Percentiles rank a stretch among this genome's conserved stretches.
These are phyloP conservation scores for Rhynchospora breviuscula DNA, from an alignment of 176 grass and related monocot genomes.

Conservation along the genomic window DNA sequence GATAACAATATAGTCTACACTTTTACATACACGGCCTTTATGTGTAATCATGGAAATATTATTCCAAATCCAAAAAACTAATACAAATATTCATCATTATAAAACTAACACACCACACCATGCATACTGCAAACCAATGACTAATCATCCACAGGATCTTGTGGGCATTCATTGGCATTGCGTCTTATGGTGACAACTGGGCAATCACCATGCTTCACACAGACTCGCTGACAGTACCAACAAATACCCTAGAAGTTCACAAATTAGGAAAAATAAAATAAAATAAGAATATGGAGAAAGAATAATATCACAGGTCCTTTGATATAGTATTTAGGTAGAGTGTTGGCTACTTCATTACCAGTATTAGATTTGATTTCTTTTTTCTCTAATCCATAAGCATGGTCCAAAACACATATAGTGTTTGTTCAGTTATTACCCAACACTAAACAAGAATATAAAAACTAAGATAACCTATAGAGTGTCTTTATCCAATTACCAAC, in stretches of 20 bases:
- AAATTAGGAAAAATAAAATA: neutral
- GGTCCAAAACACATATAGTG: neutral
- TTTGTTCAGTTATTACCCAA: neutral
- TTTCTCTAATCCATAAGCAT: neutral
- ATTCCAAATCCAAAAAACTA: slow-evolving; percentile 4
- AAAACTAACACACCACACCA: neutral
- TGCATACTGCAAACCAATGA: slow-evolving; percentile 7
- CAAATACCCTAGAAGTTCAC: slow-evolving; percentile 58
- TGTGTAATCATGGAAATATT: neutral
- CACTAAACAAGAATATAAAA: neutral
- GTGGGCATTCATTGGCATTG: slow-evolving; percentile 64
- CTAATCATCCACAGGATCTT: slow-evolving; percentile 79
- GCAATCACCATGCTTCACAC: slow-evolving; percentile 85
- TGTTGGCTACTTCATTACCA: neutral
- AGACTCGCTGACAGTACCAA: slow-evolving; percentile 88
- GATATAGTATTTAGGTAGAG: neutral
- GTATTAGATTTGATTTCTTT: neutral
- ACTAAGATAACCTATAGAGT: neutral
- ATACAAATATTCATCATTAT: neutral
- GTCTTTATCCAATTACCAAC: neutral
- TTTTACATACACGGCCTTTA: no score
- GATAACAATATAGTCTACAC: no score
- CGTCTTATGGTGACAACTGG: slow-evolving; percentile 91
- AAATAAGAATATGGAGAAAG: neutral
- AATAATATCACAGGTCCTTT: neutral